phyloP scores from a whole-genome alignment of 768 basidiomycete genomes.

The Megacollybia marginata region DNA sequence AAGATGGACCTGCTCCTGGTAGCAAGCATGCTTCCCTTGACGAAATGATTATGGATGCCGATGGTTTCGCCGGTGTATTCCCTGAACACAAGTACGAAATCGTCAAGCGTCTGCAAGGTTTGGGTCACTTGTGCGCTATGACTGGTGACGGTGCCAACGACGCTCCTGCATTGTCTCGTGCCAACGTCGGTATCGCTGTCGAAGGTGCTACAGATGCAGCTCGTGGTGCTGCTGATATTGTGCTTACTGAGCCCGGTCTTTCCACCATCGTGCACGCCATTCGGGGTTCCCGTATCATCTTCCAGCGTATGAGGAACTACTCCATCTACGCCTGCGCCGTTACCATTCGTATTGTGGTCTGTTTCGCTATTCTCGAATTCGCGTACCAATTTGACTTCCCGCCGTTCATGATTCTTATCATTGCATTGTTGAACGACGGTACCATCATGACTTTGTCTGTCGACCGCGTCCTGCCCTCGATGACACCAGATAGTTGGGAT shows the following conservation, averaged over 20 bases:
- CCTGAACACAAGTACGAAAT: conserved; percentile 99
- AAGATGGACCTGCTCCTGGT: conserved; percentile 88
- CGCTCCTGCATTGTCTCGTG: conserved; percentile 94
- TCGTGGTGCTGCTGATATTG: conserved; percentile 97
- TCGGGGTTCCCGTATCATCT: conserved; percentile 96
- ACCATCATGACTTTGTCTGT: conserved; percentile 98
- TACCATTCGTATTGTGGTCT: conserved; percentile 98
- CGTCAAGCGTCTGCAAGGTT: conserved; percentile 94
- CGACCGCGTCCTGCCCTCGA: conserved; percentile 91
- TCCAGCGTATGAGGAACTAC: conserved; percentile 99
- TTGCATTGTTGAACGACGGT: conserved; percentile 94
- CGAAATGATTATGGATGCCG: conserved; percentile 99
- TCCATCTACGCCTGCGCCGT: conserved; percentile 94
- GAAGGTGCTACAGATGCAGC: conserved; percentile 99
- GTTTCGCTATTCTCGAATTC: conserved; percentile 93
- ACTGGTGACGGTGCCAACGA: conserved; percentile 99
- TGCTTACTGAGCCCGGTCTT: conserved; percentile 95
- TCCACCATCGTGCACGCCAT: conserved; percentile 99
- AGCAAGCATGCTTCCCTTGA: conserved; percentile 80
- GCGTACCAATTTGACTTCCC: conserved; percentile 98
- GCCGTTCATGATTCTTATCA: conserved; percentile 98
- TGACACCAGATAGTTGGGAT: conserved; percentile 93
- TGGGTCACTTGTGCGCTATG: conserved; percentile 96
- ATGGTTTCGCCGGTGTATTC: conserved; percentile 99
- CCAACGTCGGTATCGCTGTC: conserved; percentile 99